A percentile compares a stretch with the other conserved stretches of the same genome.
These are phyloP conservation scores for Durotheca rogersii DNA, from an alignment of 495 filamentous ascomycete species.

Conservation along the genomic window DNA sequence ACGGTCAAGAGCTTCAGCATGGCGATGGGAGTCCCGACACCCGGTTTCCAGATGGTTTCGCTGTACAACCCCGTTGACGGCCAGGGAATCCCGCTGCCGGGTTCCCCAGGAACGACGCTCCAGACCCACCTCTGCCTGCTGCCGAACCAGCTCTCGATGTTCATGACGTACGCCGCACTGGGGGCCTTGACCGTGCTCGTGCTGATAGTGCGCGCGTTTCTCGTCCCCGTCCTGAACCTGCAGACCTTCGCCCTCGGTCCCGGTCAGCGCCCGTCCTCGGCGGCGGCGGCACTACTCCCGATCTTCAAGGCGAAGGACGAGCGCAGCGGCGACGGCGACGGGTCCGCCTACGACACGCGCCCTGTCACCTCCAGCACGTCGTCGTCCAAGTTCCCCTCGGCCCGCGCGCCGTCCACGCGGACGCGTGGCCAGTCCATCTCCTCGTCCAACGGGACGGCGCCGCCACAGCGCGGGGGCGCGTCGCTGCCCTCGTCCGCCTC, in stretches of 20 bases:
- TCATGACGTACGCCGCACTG: constrained; percentile 70
- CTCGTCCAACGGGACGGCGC: constrained; percentile 15
- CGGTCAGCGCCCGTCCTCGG: constrained; percentile 16
- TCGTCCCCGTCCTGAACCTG: constrained; percentile 51
- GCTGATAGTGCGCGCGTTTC: constrained; percentile 61
- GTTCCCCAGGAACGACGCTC: constrained; percentile 55
- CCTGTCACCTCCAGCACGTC: constrained; percentile 24
- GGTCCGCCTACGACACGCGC: constrained; percentile 27
- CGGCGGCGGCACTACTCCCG: constrained; percentile 38
- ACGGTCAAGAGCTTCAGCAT: constrained; percentile 92
- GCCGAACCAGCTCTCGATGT: constrained; percentile 81
- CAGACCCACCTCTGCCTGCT: constrained; percentile 90
- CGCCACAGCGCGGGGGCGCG: constrained; percentile 15
- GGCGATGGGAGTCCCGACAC: constrained; percentile 93
- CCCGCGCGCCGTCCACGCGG: constrained; percentile 23
- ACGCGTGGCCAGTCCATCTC: constrained; percentile 25
- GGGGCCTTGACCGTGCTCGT: constrained; percentile 58
- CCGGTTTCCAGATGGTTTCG: constrained; percentile 85
- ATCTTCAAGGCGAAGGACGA: constrained; percentile 51
- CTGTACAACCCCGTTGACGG: constrained; percentile 86
- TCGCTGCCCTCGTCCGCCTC: no score
- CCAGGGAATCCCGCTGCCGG: constrained; percentile 56
- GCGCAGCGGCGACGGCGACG: constrained; percentile 47
- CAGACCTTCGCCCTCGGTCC: constrained; percentile 48
- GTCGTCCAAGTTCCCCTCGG: constrained; percentile 31